Evolutionary conservation across 352 stramenopile genomes (phyloP), one percentile per base, ranked within the genome.

Genomic region (Globisporangium paroecandrum): DNA sequence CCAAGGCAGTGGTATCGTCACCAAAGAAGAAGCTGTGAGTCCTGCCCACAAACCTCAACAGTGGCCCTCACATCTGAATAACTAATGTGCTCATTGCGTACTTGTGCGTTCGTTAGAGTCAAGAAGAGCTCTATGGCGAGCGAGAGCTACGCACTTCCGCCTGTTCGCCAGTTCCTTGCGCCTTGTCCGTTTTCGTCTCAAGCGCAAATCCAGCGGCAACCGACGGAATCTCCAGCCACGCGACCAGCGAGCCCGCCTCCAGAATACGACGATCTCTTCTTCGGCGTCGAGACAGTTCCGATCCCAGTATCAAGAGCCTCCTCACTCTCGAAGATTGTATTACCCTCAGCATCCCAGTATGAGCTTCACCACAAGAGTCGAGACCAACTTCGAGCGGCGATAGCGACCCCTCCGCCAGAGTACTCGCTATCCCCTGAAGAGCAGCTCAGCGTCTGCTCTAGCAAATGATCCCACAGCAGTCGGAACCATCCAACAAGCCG

Each of bases 221-320:
- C 20, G 6, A 41, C 10, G 15, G 15, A 3, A 49, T 49, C 22
- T 7, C 1, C 64, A 0, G 65, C 67, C 25, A 61, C 54, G 3
- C 75, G 79, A 58, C 77, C 81, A 0, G 46, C 72, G 10, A 81
- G 79, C 0, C 83, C 73, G 9, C 81, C 83, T 10, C 81, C 83
- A 59, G 70, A 75, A 0, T 89, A 89, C 58, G 69, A 87, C 51
- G 83, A 89, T 36, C 62, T 91, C 5, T 89, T 91, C 53, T 91
- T 91, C 46, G 83, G 79, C 1, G 78, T 91, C 34, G 81, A 91
- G 65, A 91, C 79, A 1, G 63, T 89, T 0, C 29, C 73, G 1
- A 71, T 83, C 9, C 41, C 70, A 4, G 32, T 66, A 22, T 27
- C 34, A 22, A 41, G 55, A 24, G 53, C 54, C 18, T 43, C 27